Evolutionary conservation across 1,284 basidiomycete genomes (phyloP).

Genomic region (Agaricales sp.): DNA sequence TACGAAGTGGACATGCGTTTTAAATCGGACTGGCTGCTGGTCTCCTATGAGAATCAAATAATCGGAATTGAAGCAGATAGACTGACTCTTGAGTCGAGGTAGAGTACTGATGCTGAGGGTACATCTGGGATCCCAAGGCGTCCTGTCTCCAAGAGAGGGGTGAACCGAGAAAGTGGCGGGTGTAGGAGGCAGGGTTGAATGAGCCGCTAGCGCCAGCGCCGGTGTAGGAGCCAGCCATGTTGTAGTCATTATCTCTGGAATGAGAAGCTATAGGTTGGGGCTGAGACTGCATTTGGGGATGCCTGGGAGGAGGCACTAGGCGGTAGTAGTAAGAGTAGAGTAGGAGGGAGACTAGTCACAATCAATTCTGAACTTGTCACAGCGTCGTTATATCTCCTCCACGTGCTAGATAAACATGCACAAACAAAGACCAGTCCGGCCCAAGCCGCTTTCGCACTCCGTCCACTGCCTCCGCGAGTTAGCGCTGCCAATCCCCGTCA

Average conservation of each 20-base stretch:
- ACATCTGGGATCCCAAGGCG: conserved; percentile 52
- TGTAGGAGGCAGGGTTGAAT: conserved; percentile 55
- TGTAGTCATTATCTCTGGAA: conserved; percentile 20
- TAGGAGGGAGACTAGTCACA: too few species aligned
- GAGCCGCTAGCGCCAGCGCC: conserved; percentile 28
- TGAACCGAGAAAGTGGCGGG: conserved; percentile 55
- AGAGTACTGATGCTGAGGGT: conserved; percentile 49
- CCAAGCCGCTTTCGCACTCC: too few species aligned
- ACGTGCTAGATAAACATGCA: too few species aligned
- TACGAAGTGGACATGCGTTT: conserved; percentile 45
- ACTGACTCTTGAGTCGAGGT: conserved; percentile 55
- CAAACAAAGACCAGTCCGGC: too few species aligned
- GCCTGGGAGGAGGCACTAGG: too few species aligned
- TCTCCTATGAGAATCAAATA: neutral
- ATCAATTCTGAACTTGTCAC: too few species aligned
- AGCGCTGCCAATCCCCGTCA: too few species aligned
- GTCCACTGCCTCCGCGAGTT: too few species aligned
- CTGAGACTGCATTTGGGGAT: conserved; percentile 9
- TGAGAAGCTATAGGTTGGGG: conserved; percentile 13
- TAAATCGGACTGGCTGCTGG: conserved; percentile 25
- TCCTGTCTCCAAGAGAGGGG: conserved; percentile 59
- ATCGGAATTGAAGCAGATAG: neutral
- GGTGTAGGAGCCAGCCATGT: conserved; percentile 40
- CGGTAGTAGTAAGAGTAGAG: too few species aligned
- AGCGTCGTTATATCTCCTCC: too few species aligned